These are phyloP conservation scores for Coniochaeta prunicola DNA, from an alignment of 2,329 filamentous ascomycete genomes.

Conservation along the genomic window DNA sequence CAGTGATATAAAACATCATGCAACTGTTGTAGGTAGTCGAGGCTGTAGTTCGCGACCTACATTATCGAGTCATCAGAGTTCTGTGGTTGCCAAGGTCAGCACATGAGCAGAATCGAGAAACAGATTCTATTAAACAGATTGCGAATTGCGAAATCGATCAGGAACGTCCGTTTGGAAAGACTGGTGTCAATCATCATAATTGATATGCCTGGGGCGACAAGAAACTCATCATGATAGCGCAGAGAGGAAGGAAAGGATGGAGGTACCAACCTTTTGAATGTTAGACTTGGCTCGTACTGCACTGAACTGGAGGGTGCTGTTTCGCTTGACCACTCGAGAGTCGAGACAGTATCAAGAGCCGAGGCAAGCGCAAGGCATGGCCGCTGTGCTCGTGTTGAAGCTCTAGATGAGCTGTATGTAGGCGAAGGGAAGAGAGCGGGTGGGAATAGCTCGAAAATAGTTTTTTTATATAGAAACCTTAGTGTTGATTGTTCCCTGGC, in stretches of 20 bases:
- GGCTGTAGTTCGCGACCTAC: background rate
- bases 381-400: background rate
- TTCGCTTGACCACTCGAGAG: background rate
- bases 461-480: background rate
- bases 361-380: background rate
- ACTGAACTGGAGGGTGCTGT: background rate
- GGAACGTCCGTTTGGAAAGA: constrained; percentile 38
- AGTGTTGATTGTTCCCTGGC: background rate
- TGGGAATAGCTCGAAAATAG: background rate
- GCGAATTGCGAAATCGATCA: constrained; percentile 17
- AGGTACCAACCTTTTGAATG: background rate
- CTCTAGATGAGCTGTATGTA: background rate
- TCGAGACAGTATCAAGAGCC: background rate
- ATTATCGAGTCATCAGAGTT: constrained; percentile 29
- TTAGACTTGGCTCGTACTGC: background rate
- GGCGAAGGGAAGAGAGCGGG: background rate
- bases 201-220: constrained; percentile 49
- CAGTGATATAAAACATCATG: constrained; percentile 2
- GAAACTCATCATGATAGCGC: constrained; percentile 40
- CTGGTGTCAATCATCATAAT: constrained; percentile 43
- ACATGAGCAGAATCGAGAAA: constrained; percentile 3
- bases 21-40: background rate
- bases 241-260: background rate
- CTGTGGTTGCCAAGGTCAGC: constrained; percentile 39
- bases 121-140: background rate